Evolutionary conservation across 768 basidiomycete genomes (phyloP).

Genomic region (Hygrocybe coccinea): DNA sequence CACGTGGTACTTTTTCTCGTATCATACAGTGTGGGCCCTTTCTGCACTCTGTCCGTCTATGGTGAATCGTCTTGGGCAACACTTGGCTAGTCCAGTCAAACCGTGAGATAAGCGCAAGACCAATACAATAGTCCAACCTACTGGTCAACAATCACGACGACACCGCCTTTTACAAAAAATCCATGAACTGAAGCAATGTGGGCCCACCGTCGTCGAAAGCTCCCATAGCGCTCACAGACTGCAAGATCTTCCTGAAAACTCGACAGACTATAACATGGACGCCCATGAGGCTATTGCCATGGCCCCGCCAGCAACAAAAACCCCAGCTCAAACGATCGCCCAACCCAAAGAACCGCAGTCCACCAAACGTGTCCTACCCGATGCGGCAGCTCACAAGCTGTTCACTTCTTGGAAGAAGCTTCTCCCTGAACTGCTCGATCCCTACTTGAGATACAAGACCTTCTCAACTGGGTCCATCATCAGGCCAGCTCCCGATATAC

Average conservation of each 20-base stretch:
- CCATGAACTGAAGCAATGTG: background rate
- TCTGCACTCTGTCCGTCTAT: no score
- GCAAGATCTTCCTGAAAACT: no score
- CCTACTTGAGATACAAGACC: conserved; percentile 1
- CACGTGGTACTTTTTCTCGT: no score
- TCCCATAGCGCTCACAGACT: no score
- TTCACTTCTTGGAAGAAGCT: conserved; percentile 4
- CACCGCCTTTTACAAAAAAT: background rate
- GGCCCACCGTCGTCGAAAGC: background rate
- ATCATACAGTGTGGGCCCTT: no score
- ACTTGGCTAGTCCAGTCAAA: background rate
- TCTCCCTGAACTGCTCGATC: conserved; percentile 5
- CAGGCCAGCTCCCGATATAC: background rate
- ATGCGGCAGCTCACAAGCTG: conserved; percentile 13
- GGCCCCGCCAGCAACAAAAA: background rate
- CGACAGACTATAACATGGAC: background rate
- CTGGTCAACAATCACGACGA: background rate
- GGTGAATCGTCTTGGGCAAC: background rate
- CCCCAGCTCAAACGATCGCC: background rate
- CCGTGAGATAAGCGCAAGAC: background rate
- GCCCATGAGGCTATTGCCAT: background rate
- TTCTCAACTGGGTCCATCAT: background rate
- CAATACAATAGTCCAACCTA: background rate
- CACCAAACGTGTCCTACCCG: background rate
- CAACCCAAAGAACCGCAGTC: background rate